Evolutionary conservation across 75 land plant genomes (phyloP).

Genomic region (Picea glauca): DNA sequence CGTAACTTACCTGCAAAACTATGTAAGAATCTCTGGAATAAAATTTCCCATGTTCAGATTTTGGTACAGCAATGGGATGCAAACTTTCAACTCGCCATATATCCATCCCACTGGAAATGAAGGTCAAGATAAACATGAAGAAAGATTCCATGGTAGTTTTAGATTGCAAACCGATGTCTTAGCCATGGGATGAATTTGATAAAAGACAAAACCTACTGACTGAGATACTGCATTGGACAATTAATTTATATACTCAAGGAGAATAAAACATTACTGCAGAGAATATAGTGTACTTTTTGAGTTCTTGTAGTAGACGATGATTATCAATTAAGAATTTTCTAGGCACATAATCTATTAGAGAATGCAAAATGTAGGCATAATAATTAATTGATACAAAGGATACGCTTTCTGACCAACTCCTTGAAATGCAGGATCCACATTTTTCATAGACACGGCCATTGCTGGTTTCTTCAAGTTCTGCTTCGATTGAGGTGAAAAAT

Average conservation of each 20-base stretch:
- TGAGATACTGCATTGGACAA: not conserved
- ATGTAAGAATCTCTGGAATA: constrained; percentile 38
- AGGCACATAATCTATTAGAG: not conserved
- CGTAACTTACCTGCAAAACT: constrained; percentile 30
- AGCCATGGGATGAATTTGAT: not conserved
- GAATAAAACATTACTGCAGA: not conserved
- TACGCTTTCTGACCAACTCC: constrained; percentile 86
- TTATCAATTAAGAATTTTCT: not conserved
- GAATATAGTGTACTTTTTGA: not conserved
- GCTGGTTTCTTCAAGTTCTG: too few relatives aligned
- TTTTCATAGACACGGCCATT: constrained; percentile 47
- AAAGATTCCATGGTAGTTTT: not conserved
- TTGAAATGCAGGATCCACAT: constrained; percentile 81
- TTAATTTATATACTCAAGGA: not conserved
- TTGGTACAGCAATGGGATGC: constrained; percentile 30
- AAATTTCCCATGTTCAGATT: constrained; percentile 31
- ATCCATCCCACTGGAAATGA: constrained; percentile 36
- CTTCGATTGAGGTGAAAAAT: too few relatives aligned
- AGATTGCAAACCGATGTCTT: not conserved
- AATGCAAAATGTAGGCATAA: not conserved
- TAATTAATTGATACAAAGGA: constrained; percentile 34
- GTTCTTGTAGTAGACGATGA: not conserved
- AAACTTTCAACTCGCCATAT: constrained; percentile 46
- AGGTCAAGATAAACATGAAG: constrained; percentile 1
- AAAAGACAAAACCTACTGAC: not conserved